Conservation (phyloP, 2,329 filamentous ascomycete species). For the Tolypocladium endophyticum region DNA sequence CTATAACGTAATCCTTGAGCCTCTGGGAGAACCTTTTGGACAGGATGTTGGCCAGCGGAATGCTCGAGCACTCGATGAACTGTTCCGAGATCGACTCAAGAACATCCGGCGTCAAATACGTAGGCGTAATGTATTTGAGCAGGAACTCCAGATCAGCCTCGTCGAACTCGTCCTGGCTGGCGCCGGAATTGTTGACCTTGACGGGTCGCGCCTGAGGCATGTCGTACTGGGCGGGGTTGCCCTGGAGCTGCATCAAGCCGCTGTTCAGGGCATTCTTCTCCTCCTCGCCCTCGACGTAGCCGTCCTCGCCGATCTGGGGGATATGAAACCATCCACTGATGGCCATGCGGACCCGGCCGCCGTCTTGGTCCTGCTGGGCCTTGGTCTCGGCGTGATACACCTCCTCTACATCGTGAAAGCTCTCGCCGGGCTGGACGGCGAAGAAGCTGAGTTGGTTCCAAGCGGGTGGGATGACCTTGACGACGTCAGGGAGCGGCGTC, state of each 20-base stretch:
- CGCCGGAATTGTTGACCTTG: conserved; percentile 25
- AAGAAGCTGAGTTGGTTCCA: conserved; percentile 99
- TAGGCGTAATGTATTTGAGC: conserved; percentile 79
- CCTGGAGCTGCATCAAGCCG: conserved; percentile 84
- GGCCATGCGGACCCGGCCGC: conserved; percentile 82
- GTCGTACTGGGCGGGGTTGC: conserved; percentile 84
- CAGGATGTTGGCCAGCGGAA: conserved; percentile 71
- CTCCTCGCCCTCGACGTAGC: conserved; percentile 79
- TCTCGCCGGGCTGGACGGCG: conserved; percentile 94
- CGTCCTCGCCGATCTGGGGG: conserved; percentile 86
- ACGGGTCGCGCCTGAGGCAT: conserved; percentile 56
- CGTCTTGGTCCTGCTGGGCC: conserved; percentile 54
- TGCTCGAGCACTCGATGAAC: conserved; percentile 74
- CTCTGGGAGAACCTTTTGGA: conserved; percentile 64
- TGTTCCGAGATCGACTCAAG: conserved; percentile 70
- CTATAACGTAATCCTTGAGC: conserved; percentile 61
- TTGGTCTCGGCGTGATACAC: conserved; percentile 64
- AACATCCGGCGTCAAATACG: conserved; percentile 85
- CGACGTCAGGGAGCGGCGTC: conserved; percentile 68
- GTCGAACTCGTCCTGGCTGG: conserved; percentile 50
- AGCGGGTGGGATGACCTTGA: conserved; percentile 78
- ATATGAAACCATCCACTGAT: conserved; percentile 99
- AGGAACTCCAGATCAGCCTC: conserved; percentile 81
- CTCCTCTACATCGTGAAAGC: conserved; percentile 97
- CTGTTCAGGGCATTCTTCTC: conserved; percentile 83